These are phyloP conservation scores for Lepidium campestre DNA, from an alignment of 441 rosid genomes.

Conservation along the genomic window DNA sequence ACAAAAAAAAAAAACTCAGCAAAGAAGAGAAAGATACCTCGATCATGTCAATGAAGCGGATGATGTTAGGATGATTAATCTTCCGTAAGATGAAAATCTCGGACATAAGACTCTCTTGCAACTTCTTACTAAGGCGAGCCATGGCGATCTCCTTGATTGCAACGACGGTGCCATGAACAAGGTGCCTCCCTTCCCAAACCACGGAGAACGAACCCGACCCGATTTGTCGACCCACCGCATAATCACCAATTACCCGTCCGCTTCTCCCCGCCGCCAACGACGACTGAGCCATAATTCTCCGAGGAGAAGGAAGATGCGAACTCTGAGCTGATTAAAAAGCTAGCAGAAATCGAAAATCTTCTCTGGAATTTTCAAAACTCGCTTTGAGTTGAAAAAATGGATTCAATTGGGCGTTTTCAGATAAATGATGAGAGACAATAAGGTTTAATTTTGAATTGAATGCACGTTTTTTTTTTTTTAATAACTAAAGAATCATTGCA, in stretches of 20 bases:
- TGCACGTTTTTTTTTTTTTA: not conserved
- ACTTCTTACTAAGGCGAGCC: slow-evolving; percentile 63
- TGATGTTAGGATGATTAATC: slow-evolving; percentile 82
- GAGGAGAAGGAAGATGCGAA: slow-evolving; percentile 7
- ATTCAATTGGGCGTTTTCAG: slow-evolving; percentile 26
- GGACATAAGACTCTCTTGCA: slow-evolving; percentile 88
- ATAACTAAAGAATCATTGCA: not conserved
- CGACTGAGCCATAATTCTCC: slow-evolving; percentile 53
- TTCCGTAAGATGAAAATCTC: slow-evolving; percentile 77
- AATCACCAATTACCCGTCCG: slow-evolving; percentile 79
- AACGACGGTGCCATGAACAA: slow-evolving; percentile 82
- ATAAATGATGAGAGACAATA: slow-evolving; percentile 14
- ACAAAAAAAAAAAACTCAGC: not conserved
- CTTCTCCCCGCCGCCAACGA: slow-evolving; percentile 34
- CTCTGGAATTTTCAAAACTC: slow-evolving; percentile 16
- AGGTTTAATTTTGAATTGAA: slow-evolving; percentile 9
- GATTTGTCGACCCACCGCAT: slow-evolving; percentile 67
- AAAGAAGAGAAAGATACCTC: slow-evolving; percentile 42
- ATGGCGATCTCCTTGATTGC: slow-evolving; percentile 91
- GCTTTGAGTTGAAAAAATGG: slow-evolving; percentile 17
- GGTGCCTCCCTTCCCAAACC: slow-evolving; percentile 92
- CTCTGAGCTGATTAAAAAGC: slow-evolving; percentile 5
- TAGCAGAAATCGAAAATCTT: slow-evolving; percentile 9
- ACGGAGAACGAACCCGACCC: slow-evolving; percentile 99
- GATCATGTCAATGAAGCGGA: slow-evolving; percentile 81